These are phyloP conservation scores for Takakia lepidozioides DNA, from an alignment of 225 moss, liverwort and hornwort species.

Conservation along the genomic window DNA sequence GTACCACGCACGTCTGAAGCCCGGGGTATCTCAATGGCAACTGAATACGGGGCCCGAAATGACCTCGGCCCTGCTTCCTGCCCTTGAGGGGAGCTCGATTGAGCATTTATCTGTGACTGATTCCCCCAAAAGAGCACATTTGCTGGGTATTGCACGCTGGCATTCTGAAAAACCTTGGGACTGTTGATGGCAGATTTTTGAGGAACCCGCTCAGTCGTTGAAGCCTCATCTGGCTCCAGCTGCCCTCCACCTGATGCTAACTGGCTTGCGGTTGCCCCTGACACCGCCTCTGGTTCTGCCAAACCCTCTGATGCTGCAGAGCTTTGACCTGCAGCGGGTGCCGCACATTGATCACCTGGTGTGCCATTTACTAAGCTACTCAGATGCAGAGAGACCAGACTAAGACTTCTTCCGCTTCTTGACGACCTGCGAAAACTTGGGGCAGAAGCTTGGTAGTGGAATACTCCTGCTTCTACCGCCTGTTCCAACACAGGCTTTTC, in stretches of 20 bases:
- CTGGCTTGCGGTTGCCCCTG: neutral
- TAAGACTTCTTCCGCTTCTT: no score
- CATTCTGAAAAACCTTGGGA: slow-evolving; percentile 6
- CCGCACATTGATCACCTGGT: slow-evolving; percentile 32
- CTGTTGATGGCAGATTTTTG: neutral
- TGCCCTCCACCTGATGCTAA: no score
- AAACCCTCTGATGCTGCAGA: neutral
- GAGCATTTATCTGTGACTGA: slow-evolving; percentile 10
- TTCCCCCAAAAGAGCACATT: slow-evolving; percentile 54
- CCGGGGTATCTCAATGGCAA: slow-evolving; percentile 28
- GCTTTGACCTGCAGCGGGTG: slow-evolving; percentile 12
- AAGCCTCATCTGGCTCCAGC: neutral
- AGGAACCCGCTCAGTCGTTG: neutral
- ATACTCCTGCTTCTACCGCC: neutral
- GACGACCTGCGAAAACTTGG: no score
- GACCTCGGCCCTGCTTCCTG: slow-evolving; percentile 6
- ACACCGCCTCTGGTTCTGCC: slow-evolving; percentile 4
- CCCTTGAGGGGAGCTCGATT: neutral
- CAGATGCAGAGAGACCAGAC: no score
- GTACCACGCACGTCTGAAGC: neutral
- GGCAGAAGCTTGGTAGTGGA: slow-evolving; percentile 21
- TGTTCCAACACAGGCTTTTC: neutral
- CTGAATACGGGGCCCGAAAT: slow-evolving; percentile 11
- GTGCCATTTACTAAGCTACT: slow-evolving; percentile 38
- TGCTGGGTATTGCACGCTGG: slow-evolving; percentile 22